Evolutionary conservation across 2,329 filamentous ascomycete species (phyloP), one percentile per base, ranked within the genome.

Genomic region (Mycosphaerella sp.): DNA sequence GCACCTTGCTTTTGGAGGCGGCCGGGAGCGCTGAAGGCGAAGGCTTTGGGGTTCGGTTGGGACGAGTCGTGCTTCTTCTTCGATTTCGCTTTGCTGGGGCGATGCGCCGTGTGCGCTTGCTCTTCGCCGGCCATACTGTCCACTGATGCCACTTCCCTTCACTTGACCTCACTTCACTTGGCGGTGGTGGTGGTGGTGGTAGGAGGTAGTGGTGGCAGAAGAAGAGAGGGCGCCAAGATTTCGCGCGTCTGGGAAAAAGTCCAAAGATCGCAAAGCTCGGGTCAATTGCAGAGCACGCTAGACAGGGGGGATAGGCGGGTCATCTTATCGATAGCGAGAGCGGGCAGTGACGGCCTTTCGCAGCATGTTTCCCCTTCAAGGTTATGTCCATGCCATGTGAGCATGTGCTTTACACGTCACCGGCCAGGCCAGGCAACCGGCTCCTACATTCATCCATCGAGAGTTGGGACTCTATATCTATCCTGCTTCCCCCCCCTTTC

Each of bases 11-110:
- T 86, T 56, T 86, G 83, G 63, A 92, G 79, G 67, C 86, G 87
- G 59, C 90, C 91, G 0, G 91, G 89, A 58, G 86, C 85, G 41
- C 88, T 79, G 70, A 87, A 89, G 51, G 89, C 86, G 71, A 95
- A 96, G 11, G 91, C 91, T 74, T 95, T 96, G 2, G 89, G 88
- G 69, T 95, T 95, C 59, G 77, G 78, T 52, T 87, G 88, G 84
- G 66, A 59, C 65, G 56, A 58, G 52, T 66, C 57, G 66, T 76
- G 78, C 71, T 85, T 82, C 78, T 95, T 95, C 78, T 95, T 95
- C 74, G 93, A 88, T 74, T 95, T 96, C 74, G 93, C 88, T 74
- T 95, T 96, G 31, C 84, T 76, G 67, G 88, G 84, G 67, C 91
- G 81, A 78, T 97, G 92, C 66, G 89, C 82, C 73, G 89, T 84